phyloP scores from a whole-genome alignment of 805 yeast genomes.

The Pichia eremophila region DNA sequence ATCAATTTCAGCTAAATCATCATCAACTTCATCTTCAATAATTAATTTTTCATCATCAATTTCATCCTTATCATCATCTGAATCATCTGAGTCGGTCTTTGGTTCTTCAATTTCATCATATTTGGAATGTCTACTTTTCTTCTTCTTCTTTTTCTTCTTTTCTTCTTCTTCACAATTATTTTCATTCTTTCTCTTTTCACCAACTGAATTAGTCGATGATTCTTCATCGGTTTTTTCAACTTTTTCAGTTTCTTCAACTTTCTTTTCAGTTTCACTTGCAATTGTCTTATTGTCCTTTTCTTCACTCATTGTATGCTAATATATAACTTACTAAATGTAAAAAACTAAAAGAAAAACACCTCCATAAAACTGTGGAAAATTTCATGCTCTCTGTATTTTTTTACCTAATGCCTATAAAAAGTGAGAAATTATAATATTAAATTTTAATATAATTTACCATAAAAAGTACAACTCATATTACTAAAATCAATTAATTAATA shows the following conservation, averaged over 20 bases:
- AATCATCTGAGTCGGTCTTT: slow-evolving; percentile 15
- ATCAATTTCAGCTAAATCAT: slow-evolving; percentile 73
- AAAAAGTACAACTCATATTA: too few relatives aligned
- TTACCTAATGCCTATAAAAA: too few relatives aligned
- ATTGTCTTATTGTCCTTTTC: not conserved
- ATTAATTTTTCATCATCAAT: slow-evolving; percentile 44
- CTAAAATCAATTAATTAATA: too few relatives aligned
- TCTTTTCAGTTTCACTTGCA: not conserved
- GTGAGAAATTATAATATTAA: too few relatives aligned
- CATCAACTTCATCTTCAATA: slow-evolving; percentile 65
- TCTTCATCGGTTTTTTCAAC: not conserved
- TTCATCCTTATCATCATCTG: slow-evolving; percentile 28
- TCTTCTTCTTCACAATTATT: not conserved
- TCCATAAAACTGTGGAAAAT: too few relatives aligned
- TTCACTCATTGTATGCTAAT: not conserved
- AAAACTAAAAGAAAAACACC: not conserved
- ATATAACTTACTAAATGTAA: not conserved
- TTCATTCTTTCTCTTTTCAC: not conserved
- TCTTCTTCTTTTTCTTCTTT: slow-evolving; percentile 10
- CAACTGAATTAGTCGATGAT: not conserved
- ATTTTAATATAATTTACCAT: too few relatives aligned
- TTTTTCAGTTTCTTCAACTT: not conserved
- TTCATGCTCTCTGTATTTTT: too few relatives aligned
- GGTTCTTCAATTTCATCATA: slow-evolving; percentile 16
- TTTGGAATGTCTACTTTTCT: slow-evolving; percentile 17